A percentile compares a stretch with the other conserved stretches of the same genome.
These are phyloP conservation scores for Rhodotorula sp. DNA, from an alignment of 1,284 basidiomycete species.

Conservation along the genomic window DNA sequence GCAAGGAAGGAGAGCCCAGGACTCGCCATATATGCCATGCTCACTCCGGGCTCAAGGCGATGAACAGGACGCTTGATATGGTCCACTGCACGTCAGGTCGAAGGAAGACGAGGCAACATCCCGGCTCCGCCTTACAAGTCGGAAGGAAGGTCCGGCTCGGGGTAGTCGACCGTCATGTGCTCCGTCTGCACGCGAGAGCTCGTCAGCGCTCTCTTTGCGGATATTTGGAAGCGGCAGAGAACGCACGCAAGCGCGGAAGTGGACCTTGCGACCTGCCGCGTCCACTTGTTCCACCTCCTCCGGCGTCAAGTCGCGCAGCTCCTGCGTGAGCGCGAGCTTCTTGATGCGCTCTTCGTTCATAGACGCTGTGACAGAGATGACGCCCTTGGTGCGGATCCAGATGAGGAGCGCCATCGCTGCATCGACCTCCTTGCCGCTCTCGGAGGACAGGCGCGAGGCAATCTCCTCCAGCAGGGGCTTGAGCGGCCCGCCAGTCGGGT, in stretches of 20 bases:
- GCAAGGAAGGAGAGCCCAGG: no score
- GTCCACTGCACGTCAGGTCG: no score
- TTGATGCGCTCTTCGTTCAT: slow-evolving; percentile 67
- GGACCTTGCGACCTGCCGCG: slow-evolving; percentile 60
- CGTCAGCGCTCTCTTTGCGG: no score
- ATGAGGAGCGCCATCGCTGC: slow-evolving; percentile 62
- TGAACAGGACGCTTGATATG: no score
- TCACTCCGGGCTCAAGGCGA: no score
- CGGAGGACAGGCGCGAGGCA: slow-evolving; percentile 50
- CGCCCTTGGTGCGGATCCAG: slow-evolving; percentile 63
- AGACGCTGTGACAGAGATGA: slow-evolving; percentile 71
- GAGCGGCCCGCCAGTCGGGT: slow-evolving; percentile 60
- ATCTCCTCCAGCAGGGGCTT: slow-evolving; percentile 59
- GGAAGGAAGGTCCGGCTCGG: slow-evolving; percentile 19
- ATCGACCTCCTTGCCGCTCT: slow-evolving; percentile 56
- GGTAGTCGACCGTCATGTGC: slow-evolving; percentile 38
- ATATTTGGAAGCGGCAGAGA: not conserved
- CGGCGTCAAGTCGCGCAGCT: slow-evolving; percentile 61
- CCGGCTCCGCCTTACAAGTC: not conserved
- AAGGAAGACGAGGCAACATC: not conserved
- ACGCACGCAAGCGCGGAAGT: slow-evolving; percentile 56
- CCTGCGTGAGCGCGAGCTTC: slow-evolving; percentile 64
- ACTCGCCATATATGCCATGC: no score
- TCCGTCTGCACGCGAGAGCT: slow-evolving; percentile 6
- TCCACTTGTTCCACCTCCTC: slow-evolving; percentile 68